A percentile compares a stretch with the other conserved stretches of the same genome.
These are phyloP conservation scores for Cordyceps cateniannulata DNA, from an alignment of 2,329 filamentous ascomycete species.

Conservation along the genomic window DNA sequence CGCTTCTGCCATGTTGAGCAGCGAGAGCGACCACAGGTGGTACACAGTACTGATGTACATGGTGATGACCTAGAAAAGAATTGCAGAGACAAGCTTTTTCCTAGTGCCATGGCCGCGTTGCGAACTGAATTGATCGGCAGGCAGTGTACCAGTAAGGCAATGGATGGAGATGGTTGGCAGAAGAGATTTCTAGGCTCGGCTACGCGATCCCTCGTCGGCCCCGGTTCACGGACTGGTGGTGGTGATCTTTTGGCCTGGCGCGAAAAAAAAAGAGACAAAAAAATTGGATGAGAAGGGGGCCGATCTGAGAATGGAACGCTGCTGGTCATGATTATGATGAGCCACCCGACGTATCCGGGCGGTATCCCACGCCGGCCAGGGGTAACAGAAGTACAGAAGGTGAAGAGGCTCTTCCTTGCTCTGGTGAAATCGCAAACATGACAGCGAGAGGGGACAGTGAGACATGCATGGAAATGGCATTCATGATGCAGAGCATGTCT, in stretches of 20 bases:
- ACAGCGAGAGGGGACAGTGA: neutral
- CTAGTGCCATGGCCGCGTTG: neutral
- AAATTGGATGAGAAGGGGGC: neutral
- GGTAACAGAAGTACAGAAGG: neutral
- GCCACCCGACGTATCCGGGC: neutral
- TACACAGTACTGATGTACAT: too few species aligned
- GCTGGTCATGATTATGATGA: neutral
- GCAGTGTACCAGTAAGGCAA: neutral
- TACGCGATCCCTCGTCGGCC: too few species aligned
- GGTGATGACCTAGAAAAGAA: neutral
- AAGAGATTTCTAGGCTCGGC: neutral
- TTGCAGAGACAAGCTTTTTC: neutral
- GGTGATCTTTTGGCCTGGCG: neutral
- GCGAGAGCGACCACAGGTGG: too few species aligned
- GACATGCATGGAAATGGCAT: too few species aligned
- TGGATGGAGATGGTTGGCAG: neutral
- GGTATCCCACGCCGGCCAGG: neutral
- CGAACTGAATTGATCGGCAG: neutral
- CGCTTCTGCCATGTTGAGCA: neutral
- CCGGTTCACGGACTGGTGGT: neutral
- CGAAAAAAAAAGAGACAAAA: neutral
- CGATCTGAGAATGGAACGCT: neutral
- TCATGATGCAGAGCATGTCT: neutral
- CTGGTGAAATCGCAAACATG: too few species aligned
- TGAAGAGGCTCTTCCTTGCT: neutral